Evolutionary conservation across 148 eudicot species (phyloP), one percentile per base, ranked within the genome.

Genomic region (Amaranthus hypochondriacus): DNA sequence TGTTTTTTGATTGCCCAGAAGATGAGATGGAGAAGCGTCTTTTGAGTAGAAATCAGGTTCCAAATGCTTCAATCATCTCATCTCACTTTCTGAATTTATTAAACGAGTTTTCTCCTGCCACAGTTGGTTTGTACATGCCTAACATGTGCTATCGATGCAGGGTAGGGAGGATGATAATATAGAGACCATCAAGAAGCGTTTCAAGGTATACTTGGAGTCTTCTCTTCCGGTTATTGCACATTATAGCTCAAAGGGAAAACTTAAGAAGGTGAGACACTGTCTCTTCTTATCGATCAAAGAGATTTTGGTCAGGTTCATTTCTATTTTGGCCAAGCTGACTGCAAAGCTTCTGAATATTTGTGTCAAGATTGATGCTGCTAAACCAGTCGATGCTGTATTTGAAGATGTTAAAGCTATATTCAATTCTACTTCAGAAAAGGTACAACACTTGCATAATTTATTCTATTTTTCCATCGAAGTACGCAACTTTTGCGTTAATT

Each of bases 11-110:
- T 73, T 90, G 98, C 74, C 75, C 93, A 11, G 89, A 86, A 82
- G 89, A 89, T 81, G 96, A 90, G 87, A 86, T 92, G 98, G 89
- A 81, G 85, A 92, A 61, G 78, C 96, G 96, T 71, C 88, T 90
- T 74, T 73, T 92, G 81, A 62, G 80, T 71, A 81, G 96, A 62
- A 89, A 91, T 70, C 91, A 91, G 96, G 96, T 91, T 53, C 68
- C 74, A 43, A 61, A 69, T 53, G 43, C 63, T 56, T 53, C 2
- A 61, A 39, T 57, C 9, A 48, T 6, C 57, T 62, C 12, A 43
- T 51, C 49, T 69, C 76, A 46, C 69, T 49, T 67, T 49, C n/a
- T 55, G 21, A 4, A 47, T 12, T 3, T 56, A 68, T 49, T 43
- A 12, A 0, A 10, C 18, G 7, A 51, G 50, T 52, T 51, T 14